These are phyloP conservation scores for Penicillium goetzii DNA, from an alignment of 495 filamentous ascomycete species.

Conservation along the genomic window DNA sequence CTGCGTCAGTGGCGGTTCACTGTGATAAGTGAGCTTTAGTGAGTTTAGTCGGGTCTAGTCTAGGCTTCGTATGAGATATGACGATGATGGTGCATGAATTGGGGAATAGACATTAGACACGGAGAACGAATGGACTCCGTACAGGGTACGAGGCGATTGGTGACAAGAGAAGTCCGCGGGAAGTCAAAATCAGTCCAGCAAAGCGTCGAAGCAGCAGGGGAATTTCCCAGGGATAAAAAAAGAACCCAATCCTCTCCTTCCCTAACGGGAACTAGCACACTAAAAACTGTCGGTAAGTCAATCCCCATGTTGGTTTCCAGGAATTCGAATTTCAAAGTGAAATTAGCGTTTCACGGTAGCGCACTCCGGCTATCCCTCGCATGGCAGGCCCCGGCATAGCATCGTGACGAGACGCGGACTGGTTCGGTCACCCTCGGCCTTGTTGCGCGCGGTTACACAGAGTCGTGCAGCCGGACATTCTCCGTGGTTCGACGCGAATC, in stretches of 20 bases:
- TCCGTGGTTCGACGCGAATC: neutral
- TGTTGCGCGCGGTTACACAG: neutral
- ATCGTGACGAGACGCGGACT: neutral
- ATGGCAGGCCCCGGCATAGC: constrained; percentile 11
- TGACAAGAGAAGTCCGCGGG: neutral
- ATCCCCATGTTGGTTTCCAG: constrained; percentile 13
- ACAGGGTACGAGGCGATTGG: neutral
- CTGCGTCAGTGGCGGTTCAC: constrained; percentile 16
- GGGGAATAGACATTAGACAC: neutral
- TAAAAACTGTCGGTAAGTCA: constrained; percentile 18
- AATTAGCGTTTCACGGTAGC: constrained; percentile 24
- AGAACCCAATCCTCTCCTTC: neutral
- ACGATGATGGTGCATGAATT: neutral
- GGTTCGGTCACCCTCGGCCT: neutral
- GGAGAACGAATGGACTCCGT: neutral
- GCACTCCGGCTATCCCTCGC: constrained; percentile 20
- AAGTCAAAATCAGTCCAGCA: neutral
- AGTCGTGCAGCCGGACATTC: neutral
- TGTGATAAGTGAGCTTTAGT: constrained; percentile 16
- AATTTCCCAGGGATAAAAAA: neutral
- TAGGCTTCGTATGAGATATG: neutral
- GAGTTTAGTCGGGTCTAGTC: neutral
- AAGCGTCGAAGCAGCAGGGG: constrained; percentile 1
- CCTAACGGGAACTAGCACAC: neutral
- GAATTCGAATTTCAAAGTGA: constrained; percentile 21